Percentiles rank a stretch among this genome's conserved stretches.
phyloP scores from a whole-genome alignment of 202 grass and related monocot species.

The Zoysia matrella region DNA sequence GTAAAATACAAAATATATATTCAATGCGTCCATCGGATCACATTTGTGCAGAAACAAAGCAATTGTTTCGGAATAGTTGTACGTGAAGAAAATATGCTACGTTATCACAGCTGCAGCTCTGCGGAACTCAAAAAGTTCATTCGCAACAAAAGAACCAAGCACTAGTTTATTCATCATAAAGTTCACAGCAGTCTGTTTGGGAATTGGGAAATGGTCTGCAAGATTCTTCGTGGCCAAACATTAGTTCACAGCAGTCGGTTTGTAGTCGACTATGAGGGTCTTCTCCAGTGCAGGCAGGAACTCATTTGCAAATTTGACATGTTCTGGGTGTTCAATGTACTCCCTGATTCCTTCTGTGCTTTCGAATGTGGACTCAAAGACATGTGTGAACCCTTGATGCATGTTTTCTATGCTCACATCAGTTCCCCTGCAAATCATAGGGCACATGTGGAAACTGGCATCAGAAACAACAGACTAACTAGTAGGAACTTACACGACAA shows the following conservation, averaged over 20 bases:
- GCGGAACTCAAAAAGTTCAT: not conserved
- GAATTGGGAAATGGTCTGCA: not conserved
- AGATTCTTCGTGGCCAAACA: not conserved
- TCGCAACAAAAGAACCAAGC: not conserved
- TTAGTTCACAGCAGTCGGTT: slow-evolving; percentile 36
- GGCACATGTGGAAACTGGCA: not conserved
- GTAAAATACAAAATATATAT: too few species aligned
- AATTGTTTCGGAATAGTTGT: not conserved
- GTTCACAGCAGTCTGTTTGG: not conserved
- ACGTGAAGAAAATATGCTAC: not conserved
- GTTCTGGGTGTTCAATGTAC: slow-evolving; percentile 65
- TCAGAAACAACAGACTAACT: not conserved
- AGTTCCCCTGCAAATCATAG: slow-evolving; percentile 59
- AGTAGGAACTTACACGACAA: not conserved
- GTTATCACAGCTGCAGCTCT: not conserved
- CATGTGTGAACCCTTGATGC: slow-evolving; percentile 75
- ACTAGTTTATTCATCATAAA: slow-evolving; percentile 6
- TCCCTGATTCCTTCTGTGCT: slow-evolving; percentile 59
- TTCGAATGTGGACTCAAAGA: slow-evolving; percentile 81
- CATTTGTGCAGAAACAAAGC: not conserved
- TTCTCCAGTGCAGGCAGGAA: slow-evolving; percentile 61
- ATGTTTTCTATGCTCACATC: slow-evolving; percentile 87
- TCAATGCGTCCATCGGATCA: too few species aligned
- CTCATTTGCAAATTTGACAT: slow-evolving; percentile 59
- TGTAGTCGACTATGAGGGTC: slow-evolving; percentile 61